phyloP scores from a whole-genome alignment of 257 asterid genomes.

The Avicennia marina region DNA sequence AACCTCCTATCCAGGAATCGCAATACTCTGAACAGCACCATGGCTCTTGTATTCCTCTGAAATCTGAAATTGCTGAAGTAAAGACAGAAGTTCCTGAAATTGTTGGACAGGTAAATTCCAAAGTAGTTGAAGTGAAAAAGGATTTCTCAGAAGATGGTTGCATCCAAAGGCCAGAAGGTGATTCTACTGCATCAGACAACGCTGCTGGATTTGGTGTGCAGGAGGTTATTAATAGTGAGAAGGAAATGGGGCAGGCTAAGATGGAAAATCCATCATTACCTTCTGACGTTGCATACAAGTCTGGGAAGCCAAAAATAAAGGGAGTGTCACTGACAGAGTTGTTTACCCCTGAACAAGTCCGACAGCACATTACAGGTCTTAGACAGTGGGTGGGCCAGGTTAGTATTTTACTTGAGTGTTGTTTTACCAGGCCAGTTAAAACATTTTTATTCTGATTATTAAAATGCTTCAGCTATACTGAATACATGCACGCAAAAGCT shows the following conservation, averaged over 20 bases:
- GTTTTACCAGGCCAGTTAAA: constrained; percentile 6
- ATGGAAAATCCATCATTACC: constrained; percentile 45
- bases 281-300: constrained; percentile 62
- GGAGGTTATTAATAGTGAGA: constrained; percentile 50
- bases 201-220: constrained; percentile 43
- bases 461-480: constrained; percentile 12
- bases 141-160: constrained; percentile 35
- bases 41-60: constrained; percentile 34
- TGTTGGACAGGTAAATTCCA: constrained; percentile 42
- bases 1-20: constrained; percentile 34
- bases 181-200: constrained; percentile 34
- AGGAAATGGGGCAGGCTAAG: constrained; percentile 48
- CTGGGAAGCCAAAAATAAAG: constrained; percentile 87
- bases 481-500: constrained; percentile 12
- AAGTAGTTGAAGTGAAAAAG: constrained; percentile 32
- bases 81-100: constrained; percentile 50
- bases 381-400: constrained; percentile 99
- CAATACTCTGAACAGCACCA: constrained; percentile 35
- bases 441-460: constrained; percentile 15
- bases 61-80: constrained; percentile 46
- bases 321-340: constrained; percentile 93
- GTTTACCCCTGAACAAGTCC: constrained; percentile 93
- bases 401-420: constrained; percentile 21
- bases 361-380: constrained; percentile 78
- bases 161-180: constrained; percentile 35